Percentiles rank a stretch among this genome's conserved stretches.
Conservation (phyloP, 139 green algal species). For the Coccomyxa sp. region DNA sequence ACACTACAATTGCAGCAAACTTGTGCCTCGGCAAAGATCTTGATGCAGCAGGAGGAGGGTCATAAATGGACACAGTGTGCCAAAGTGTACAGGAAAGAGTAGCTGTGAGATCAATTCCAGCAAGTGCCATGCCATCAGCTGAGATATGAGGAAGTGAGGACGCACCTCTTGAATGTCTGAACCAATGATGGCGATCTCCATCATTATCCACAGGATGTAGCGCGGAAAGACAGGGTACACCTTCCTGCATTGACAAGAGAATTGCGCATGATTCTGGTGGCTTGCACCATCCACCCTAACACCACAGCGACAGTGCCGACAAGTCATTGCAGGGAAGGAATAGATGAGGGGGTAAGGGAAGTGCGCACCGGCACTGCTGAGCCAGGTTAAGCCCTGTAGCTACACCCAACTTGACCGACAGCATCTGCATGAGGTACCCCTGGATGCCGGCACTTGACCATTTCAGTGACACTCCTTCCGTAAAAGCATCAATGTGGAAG, state of each 20-base stretch:
- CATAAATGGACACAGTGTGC: too few relatives aligned
- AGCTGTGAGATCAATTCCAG: too few relatives aligned
- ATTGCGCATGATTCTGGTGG: background rate
- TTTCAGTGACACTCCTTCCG: background rate
- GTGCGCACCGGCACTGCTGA: constrained; percentile 68
- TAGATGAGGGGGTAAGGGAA: background rate
- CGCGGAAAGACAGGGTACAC: constrained; percentile 32
- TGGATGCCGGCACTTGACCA: constrained; percentile 15
- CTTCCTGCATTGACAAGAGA: constrained; percentile 14
- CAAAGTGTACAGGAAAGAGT: too few relatives aligned
- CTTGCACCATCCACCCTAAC: background rate
- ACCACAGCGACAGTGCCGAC: background rate
- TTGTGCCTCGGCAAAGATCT: too few relatives aligned
- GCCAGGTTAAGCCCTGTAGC: constrained; percentile 76
- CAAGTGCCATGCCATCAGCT: too few relatives aligned
- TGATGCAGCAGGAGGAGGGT: too few relatives aligned
- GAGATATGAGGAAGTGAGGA: too few relatives aligned
- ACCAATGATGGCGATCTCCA: constrained; percentile 86
- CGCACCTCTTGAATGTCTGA: constrained; percentile 66
- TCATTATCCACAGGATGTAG: constrained; percentile 75
- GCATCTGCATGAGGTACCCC: constrained; percentile 77
- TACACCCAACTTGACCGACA: constrained; percentile 77
- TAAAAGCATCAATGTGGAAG: background rate
- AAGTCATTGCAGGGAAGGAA: background rate
- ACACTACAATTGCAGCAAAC: too few relatives aligned